Evolutionary conservation across 2,329 filamentous ascomycete genomes (phyloP).

Genomic region (Cordyceps cicadae): DNA sequence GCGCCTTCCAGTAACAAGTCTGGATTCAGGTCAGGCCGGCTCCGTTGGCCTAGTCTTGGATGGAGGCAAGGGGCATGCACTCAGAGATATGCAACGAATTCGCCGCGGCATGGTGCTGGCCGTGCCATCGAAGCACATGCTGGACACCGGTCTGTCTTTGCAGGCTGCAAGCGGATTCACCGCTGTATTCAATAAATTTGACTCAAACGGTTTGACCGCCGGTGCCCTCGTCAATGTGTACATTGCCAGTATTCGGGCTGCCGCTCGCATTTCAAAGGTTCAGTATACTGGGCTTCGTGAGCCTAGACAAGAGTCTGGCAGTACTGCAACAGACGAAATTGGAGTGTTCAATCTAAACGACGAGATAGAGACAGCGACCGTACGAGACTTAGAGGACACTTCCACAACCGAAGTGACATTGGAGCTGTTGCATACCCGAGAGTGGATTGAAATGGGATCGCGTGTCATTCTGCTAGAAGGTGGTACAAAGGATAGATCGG

Average conservation of each 20-base stretch:
- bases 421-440: slow-evolving; percentile 59
- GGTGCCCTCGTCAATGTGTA: slow-evolving; percentile 75
- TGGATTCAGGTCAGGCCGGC: slow-evolving; percentile 77
- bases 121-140: slow-evolving; percentile 51
- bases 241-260: slow-evolving; percentile 75
- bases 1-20: slow-evolving; percentile 67
- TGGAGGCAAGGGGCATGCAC: slow-evolving; percentile 12
- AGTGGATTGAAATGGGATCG: slow-evolving; percentile 66
- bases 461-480: slow-evolving; percentile 65
- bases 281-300: slow-evolving; percentile 34
- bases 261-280: slow-evolving; percentile 56
- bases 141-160: slow-evolving; percentile 47
- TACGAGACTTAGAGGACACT: slow-evolving; percentile 16
- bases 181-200: slow-evolving; percentile 59
- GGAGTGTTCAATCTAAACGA: slow-evolving; percentile 53
- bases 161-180: slow-evolving; percentile 61
- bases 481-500: slow-evolving; percentile 56
- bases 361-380: slow-evolving; percentile 29
- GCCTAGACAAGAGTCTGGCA: slow-evolving; percentile 19
- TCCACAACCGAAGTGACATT: slow-evolving; percentile 48
- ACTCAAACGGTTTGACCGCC: slow-evolving; percentile 53
- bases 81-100: slow-evolving; percentile 33
- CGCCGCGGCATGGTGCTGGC: slow-evolving; percentile 80
- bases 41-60: slow-evolving; percentile 73
- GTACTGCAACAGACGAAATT: slow-evolving; percentile 30